Evolutionary conservation across 345 rosid species (phyloP).

Genomic region (Gossypium raimondii): DNA sequence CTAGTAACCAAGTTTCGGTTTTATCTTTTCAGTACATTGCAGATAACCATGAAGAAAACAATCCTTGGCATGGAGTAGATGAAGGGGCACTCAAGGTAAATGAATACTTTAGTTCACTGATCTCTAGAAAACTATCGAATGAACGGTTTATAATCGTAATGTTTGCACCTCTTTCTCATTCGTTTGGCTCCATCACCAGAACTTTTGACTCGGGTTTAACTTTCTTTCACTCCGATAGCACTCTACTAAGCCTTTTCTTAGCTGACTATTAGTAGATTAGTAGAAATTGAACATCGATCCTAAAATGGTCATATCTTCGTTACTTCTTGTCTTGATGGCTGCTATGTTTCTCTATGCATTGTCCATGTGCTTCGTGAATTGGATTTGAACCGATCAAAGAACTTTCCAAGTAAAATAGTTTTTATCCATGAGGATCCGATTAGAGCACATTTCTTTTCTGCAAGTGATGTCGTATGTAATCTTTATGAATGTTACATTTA

Average conservation of each 20-base stretch:
- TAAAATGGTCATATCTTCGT: neutral
- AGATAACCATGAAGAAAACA: conserved; percentile 63
- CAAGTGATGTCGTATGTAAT: neutral
- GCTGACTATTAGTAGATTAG: neutral
- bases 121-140: neutral
- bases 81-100: conserved; percentile 82
- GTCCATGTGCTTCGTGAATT: neutral
- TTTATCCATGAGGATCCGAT: no score
- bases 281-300: neutral
- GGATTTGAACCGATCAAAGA: neutral
- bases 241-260: neutral
- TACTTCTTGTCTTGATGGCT: neutral
- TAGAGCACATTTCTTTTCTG: no score
- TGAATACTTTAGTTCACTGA: neutral
- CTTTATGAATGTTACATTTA: conserved; percentile 1
- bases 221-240: neutral
- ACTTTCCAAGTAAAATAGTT: neutral
- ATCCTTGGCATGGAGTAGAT: conserved; percentile 83
- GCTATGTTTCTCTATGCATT: neutral
- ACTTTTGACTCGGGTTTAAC: neutral
- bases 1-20: conserved; percentile 8
- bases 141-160: neutral
- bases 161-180: neutral
- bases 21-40: conserved; percentile 62
- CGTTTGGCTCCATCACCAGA: neutral